Conservation (phyloP, 306 rosid species). For the Acacia crassicarpa region DNA sequence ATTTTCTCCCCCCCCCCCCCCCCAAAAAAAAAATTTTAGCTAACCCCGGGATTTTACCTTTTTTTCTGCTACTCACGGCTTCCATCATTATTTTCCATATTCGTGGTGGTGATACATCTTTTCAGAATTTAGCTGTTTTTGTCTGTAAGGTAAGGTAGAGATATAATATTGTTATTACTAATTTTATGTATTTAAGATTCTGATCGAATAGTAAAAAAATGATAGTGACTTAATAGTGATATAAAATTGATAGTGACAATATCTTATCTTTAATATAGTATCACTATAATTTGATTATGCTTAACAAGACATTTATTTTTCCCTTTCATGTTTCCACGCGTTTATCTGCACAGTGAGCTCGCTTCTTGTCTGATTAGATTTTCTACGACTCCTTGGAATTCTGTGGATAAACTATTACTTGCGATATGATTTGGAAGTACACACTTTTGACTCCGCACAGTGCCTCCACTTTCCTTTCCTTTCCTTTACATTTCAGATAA, state of each 20-base stretch:
- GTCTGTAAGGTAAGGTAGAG: too few relatives aligned
- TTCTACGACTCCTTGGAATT: neutral
- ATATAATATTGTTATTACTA: too few relatives aligned
- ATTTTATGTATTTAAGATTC: too few relatives aligned
- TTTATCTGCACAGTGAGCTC: neutral
- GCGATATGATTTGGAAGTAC: neutral
- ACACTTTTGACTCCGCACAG: neutral
- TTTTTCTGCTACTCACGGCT: neutral
- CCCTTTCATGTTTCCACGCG: neutral
- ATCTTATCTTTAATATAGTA: neutral
- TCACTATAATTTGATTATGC: neutral
- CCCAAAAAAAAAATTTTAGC: neutral
- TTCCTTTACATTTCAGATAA: neutral
- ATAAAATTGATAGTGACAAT: too few relatives aligned
- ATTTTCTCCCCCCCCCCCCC: neutral
- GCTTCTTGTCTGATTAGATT: neutral
- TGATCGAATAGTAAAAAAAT: too few relatives aligned
- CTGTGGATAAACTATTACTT: neutral
- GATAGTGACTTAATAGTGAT: too few relatives aligned
- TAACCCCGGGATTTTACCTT: too few relatives aligned
- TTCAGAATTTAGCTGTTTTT: neutral
- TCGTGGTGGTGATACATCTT: neutral
- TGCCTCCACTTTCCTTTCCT: neutral
- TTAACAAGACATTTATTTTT: neutral
- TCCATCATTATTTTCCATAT: neutral